Evolutionary conservation across 495 filamentous ascomycete species (phyloP).

Genomic region (Daldinia grandis): DNA sequence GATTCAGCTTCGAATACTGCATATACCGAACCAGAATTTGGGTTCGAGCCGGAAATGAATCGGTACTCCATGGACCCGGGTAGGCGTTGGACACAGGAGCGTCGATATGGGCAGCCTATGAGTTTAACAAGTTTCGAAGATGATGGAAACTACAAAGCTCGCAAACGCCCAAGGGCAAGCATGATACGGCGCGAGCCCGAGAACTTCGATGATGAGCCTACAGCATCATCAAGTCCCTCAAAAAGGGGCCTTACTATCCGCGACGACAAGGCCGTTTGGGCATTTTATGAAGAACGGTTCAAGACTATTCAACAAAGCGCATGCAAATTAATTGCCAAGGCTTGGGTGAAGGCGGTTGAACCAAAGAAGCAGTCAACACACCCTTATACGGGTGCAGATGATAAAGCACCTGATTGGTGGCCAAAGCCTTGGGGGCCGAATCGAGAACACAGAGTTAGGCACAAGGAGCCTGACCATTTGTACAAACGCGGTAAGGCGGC

Average conservation of each 20-base stretch:
- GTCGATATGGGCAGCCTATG: conserved; percentile 25
- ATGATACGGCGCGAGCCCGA: conserved; percentile 37
- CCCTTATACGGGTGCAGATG: conserved; percentile 78
- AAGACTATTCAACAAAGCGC: conserved; percentile 75
- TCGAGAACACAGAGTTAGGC: conserved; percentile 56
- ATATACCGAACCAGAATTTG: conserved; percentile 35
- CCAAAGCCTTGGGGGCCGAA: conserved; percentile 63
- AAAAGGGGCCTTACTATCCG: conserved; percentile 62
- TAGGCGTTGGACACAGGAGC: conserved; percentile 26
- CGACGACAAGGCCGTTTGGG: conserved; percentile 63
- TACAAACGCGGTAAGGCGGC: conserved; percentile 71
- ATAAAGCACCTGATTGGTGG: conserved; percentile 83
- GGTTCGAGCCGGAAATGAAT: conserved; percentile 24
- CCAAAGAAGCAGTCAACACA: conserved; percentile 86
- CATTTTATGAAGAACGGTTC: conserved; percentile 71
- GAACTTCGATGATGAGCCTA: conserved; percentile 42
- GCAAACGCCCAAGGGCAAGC: conserved; percentile 49
- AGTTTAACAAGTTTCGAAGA: conserved; percentile 32
- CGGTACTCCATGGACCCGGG: conserved; percentile 11
- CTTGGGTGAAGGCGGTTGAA: conserved; percentile 82
- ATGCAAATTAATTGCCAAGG: conserved; percentile 78
- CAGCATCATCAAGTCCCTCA: conserved; percentile 23
- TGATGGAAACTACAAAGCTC: conserved; percentile 41
- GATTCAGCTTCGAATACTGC: conserved; percentile 22
- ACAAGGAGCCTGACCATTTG: conserved; percentile 88